These are phyloP conservation scores for Sugiyamaella qingdaonensis DNA, from an alignment of 805 yeast species.

Conservation along the genomic window DNA sequence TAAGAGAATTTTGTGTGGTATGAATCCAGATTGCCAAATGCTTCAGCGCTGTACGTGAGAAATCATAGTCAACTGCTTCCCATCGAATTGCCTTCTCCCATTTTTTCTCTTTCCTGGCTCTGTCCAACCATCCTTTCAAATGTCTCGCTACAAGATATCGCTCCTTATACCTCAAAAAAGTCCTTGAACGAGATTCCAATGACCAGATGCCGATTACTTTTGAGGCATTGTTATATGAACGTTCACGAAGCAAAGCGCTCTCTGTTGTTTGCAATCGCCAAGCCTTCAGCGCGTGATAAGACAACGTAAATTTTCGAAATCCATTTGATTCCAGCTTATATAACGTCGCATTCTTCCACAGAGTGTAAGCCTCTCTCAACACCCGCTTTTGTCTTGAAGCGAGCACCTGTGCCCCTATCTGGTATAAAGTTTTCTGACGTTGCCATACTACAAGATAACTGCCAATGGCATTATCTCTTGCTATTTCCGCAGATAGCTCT, in stretches of 20 bases:
- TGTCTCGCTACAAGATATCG: neutral
- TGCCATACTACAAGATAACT: neutral
- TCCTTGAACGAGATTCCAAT: too few species aligned
- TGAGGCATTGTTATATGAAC: too few species aligned
- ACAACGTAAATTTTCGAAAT: conserved; percentile 15
- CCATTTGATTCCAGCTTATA: conserved; percentile 13
- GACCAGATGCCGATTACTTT: too few species aligned
- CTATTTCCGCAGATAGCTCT: neutral
- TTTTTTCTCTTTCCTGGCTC: neutral
- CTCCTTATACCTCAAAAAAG: neutral
- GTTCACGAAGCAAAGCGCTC: neutral
- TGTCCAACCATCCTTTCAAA: conserved; percentile 10
- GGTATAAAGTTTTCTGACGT: neutral
- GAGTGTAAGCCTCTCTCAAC: neutral
- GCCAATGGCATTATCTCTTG: neutral
- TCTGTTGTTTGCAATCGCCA: conserved; percentile 13
- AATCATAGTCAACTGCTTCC: conserved; percentile 5
- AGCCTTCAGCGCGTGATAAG: conserved; percentile 5
- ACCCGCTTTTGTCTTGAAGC: too few species aligned
- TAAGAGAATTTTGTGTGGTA: neutral
- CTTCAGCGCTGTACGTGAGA: neutral
- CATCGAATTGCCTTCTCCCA: neutral
- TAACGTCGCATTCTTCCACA: conserved; percentile 10
- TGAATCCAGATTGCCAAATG: neutral
- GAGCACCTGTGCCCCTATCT: neutral